Conservation (phyloP, 192 early-diverging fungal species). For the Podila clonocystis region DNA sequence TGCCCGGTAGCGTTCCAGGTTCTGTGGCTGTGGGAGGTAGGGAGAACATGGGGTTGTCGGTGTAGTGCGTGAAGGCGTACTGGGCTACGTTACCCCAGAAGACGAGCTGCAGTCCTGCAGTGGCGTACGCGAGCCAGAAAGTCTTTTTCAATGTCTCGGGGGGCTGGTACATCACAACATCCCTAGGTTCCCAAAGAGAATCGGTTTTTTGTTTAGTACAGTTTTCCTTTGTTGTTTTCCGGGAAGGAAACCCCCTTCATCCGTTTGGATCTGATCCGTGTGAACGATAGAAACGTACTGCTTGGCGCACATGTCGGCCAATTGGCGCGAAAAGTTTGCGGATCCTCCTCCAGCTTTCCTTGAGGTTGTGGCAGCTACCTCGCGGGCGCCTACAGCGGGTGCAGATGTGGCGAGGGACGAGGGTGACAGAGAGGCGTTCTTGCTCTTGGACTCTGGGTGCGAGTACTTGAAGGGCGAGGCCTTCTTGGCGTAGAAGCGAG, state of each 20-base stretch:
- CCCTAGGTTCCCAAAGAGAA: conserved; percentile 7
- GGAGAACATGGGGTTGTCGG: conserved; percentile 45
- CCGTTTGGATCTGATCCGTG: not conserved
- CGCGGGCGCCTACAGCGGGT: not conserved
- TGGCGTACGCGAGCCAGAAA: conserved; percentile 41
- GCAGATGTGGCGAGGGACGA: conserved; percentile 16
- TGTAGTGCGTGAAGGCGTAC: conserved; percentile 48
- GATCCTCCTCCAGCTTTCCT: conserved; percentile 7
- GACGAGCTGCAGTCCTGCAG: conserved; percentile 41
- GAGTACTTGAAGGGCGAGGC: conserved; percentile 33
- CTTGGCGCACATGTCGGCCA: conserved; percentile 42
- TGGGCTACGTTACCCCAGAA: conserved; percentile 50
- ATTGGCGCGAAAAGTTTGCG: conserved; percentile 21
- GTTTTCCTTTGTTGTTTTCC: not conserved
- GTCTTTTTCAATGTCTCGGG: conserved; percentile 40
- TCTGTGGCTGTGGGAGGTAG: conserved; percentile 11
- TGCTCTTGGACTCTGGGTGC: conserved; percentile 30
- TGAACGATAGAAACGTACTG: conserved; percentile 11
- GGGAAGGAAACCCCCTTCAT: not conserved
- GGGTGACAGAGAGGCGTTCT: conserved; percentile 12
- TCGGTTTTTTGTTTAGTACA: no score
- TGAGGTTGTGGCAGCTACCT: not conserved
- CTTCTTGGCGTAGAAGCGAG: conserved; percentile 21
- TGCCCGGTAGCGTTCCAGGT: conserved; percentile 34
- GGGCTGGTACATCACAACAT: conserved; percentile 35